Evolutionary conservation across 805 yeast genomes (phyloP).

Genomic region (Saccharomycopsis babjevae): DNA sequence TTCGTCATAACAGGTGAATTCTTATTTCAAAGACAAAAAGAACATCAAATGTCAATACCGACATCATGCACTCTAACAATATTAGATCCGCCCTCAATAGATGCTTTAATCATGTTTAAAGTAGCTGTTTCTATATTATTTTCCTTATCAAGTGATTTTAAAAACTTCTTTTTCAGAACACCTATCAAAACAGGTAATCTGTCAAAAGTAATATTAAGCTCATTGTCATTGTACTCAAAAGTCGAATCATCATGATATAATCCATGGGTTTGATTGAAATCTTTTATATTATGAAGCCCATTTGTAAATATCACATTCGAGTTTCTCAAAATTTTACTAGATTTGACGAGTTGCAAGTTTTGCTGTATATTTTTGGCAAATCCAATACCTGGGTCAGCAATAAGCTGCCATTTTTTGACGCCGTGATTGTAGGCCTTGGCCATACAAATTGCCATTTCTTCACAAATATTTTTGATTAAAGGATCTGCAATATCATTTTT

Average conservation of each 20-base stretch:
- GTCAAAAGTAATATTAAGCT: constrained; percentile 29
- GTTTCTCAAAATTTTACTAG: constrained; percentile 36
- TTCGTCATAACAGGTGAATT: no score
- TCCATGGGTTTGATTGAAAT: constrained; percentile 2
- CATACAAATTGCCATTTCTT: constrained; percentile 54
- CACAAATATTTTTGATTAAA: constrained; percentile 42
- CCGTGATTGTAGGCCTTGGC: constrained; percentile 50
- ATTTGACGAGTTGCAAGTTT: constrained; percentile 54
- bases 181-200: constrained; percentile 66
- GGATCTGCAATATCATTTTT: background rate
- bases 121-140: constrained; percentile 47
- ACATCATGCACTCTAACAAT: constrained; percentile 87
- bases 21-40: no score
- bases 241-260: background rate
- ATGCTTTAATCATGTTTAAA: constrained; percentile 60
- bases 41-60: constrained; percentile 18
- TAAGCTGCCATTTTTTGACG: constrained; percentile 79
- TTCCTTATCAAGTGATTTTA: constrained; percentile 49
- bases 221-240: constrained; percentile 12
- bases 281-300: constrained; percentile 23
- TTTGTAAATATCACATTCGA: constrained; percentile 31
- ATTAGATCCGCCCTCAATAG: constrained; percentile 65
- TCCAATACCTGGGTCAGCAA: constrained; percentile 92
- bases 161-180: constrained; percentile 79
- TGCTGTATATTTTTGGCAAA: constrained; percentile 79